These are phyloP conservation scores for Lepidopterella palustris DNA, from an alignment of 495 filamentous ascomycete genomes.

Conservation along the genomic window DNA sequence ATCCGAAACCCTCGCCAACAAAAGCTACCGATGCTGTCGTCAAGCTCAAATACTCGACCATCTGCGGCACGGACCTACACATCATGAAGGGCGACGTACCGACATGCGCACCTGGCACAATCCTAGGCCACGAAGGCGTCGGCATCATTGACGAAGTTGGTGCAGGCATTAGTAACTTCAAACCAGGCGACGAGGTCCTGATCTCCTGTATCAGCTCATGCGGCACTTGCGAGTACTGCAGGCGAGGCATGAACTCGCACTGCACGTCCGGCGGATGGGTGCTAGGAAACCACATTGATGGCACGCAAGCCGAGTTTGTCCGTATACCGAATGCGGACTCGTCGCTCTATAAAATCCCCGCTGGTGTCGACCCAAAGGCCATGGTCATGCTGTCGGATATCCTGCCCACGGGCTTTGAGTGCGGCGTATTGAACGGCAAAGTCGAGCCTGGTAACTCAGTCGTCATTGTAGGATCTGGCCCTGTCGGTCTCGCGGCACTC, in stretches of 20 bases:
- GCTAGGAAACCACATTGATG: conserved; percentile 43
- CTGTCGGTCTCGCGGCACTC: conserved; percentile 45
- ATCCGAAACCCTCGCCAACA: conserved; percentile 8
- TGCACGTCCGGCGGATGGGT: conserved; percentile 43
- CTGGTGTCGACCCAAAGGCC: conserved; percentile 35
- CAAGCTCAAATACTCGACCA: conserved; percentile 35
- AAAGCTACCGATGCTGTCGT: conserved; percentile 25
- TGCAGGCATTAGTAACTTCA: conserved; percentile 25
- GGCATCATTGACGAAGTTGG: conserved; percentile 25
- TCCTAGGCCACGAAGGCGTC: conserved; percentile 31
- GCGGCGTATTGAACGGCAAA: conserved; percentile 43
- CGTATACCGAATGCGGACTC: conserved; percentile 42
- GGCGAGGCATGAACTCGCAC: conserved; percentile 35
- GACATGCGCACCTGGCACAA: conserved; percentile 16
- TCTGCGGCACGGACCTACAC: conserved; percentile 43
- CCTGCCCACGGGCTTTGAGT: conserved; percentile 47
- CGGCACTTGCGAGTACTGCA: conserved; percentile 40
- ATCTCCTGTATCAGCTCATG: conserved; percentile 42
- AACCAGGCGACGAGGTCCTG: conserved; percentile 39
- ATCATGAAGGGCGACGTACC: conserved; percentile 37
- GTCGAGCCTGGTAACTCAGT: conserved; percentile 42
- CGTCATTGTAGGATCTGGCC: conserved; percentile 48
- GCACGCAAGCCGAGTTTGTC: conserved; percentile 49
- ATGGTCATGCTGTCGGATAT: conserved; percentile 44
- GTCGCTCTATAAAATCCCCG: conserved; percentile 39